These are phyloP conservation scores for Ulvella scutata DNA, from an alignment of 139 green algal species.

Conservation along the genomic window DNA sequence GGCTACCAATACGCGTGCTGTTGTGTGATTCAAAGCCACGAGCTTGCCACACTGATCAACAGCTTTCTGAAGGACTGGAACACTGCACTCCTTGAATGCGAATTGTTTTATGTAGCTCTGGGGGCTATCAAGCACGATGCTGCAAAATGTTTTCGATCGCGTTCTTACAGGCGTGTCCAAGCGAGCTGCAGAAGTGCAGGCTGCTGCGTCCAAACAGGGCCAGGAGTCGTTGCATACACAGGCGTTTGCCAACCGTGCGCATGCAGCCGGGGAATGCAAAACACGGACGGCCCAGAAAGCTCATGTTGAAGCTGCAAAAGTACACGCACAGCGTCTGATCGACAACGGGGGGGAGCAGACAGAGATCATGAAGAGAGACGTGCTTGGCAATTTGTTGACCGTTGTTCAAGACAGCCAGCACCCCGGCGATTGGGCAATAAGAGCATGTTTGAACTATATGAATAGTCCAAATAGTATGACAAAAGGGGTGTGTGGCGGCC, in stretches of 20 bases:
- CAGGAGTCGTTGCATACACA: neutral
- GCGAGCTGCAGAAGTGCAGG: neutral
- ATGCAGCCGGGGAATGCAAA: neutral
- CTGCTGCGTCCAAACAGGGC: neutral
- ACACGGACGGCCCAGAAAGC: neutral
- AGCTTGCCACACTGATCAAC: no score
- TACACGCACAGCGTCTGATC: neutral
- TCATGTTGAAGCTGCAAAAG: neutral
- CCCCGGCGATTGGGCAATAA: neutral
- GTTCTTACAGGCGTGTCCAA: neutral
- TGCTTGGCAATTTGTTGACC: neutral
- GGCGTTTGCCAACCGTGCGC: neutral
- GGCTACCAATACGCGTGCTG: no score
- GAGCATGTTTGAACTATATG: neutral
- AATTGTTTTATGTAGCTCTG: no score
- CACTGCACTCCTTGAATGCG: no score
- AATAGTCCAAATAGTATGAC: neutral
- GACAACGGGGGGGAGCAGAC: neutral
- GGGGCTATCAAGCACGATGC: no score
- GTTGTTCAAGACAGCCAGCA: slow-evolving; percentile 2
- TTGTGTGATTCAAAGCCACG: no score
- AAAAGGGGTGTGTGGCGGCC: neutral
- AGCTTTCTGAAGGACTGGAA: no score
- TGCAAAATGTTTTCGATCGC: neutral
- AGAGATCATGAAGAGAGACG: slow-evolving; percentile 2